These are phyloP conservation scores for Starmerella gropengiesseri DNA, from an alignment of 805 yeast species.

Conservation along the genomic window DNA sequence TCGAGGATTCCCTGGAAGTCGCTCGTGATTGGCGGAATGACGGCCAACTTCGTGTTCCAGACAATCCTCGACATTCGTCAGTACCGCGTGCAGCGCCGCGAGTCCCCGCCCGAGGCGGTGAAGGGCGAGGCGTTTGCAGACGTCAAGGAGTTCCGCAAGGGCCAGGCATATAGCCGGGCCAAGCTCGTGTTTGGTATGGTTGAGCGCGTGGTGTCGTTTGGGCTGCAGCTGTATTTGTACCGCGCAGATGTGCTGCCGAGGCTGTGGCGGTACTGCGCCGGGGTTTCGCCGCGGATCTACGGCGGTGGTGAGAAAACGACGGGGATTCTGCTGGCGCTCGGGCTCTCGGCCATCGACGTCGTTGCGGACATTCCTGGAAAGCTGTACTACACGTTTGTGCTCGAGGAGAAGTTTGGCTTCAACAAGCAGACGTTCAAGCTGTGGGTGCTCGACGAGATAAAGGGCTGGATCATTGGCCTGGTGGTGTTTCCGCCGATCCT, in stretches of 20 bases:
- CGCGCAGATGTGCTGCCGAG: slow-evolving; percentile 54
- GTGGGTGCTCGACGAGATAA: slow-evolving; percentile 65
- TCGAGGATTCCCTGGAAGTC: slow-evolving; percentile 55
- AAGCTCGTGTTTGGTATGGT: slow-evolving; percentile 61
- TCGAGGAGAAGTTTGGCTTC: slow-evolving; percentile 89
- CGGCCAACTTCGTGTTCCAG: slow-evolving; percentile 67
- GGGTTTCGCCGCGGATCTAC: slow-evolving; percentile 20
- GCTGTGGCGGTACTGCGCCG: slow-evolving; percentile 41
- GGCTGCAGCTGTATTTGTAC: slow-evolving; percentile 24
- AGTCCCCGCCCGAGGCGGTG: slow-evolving; percentile 49
- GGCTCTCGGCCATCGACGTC: slow-evolving; percentile 36
- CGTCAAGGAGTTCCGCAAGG: slow-evolving; percentile 59
- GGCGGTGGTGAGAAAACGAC: slow-evolving; percentile 32
- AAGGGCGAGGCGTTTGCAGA: slow-evolving; percentile 59
- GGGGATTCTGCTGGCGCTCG: slow-evolving; percentile 5
- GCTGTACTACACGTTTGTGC: slow-evolving; percentile 69
- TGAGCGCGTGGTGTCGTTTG: slow-evolving; percentile 39
- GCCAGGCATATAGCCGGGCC: slow-evolving; percentile 69
- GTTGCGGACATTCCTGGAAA: slow-evolving; percentile 55
- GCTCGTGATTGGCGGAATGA: slow-evolving; percentile 60
- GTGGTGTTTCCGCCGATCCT: slow-evolving; percentile 62
- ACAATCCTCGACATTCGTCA: slow-evolving; percentile 68
- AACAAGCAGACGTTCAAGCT: slow-evolving; percentile 67
- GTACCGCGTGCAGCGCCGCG: slow-evolving; percentile 33
- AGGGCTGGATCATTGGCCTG: slow-evolving; percentile 43